Evolutionary conservation across 2,329 filamentous ascomycete species (phyloP).

Genomic region (Chalaropsis ovoidea): DNA sequence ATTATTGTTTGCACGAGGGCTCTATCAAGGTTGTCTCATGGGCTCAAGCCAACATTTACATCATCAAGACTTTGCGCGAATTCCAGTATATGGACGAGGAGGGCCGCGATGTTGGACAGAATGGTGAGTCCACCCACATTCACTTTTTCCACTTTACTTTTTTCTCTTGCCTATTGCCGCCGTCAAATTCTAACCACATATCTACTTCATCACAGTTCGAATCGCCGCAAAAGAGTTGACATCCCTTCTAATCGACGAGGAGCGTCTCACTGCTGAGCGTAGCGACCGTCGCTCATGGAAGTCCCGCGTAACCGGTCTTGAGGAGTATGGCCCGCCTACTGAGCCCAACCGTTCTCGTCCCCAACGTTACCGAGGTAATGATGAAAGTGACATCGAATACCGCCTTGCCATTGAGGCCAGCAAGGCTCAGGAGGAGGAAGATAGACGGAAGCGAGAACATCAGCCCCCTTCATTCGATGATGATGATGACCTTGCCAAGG

Average conservation of each 20-base stretch:
- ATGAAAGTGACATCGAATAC: slow-evolving; percentile 87
- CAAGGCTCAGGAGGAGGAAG: slow-evolving; percentile 89
- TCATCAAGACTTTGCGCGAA: slow-evolving; percentile 95
- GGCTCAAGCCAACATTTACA: slow-evolving; percentile 95
- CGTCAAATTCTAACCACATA: slow-evolving; percentile 22
- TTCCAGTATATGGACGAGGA: slow-evolving; percentile 97
- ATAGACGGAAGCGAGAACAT: slow-evolving; percentile 60
- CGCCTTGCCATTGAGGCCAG: slow-evolving; percentile 85
- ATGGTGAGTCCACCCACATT: slow-evolving; percentile 52
- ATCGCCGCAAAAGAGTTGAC: slow-evolving; percentile 95
- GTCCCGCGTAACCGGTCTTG: slow-evolving; percentile 84
- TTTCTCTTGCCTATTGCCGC: neutral
- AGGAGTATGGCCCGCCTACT: slow-evolving; percentile 56
- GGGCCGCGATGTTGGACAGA: slow-evolving; percentile 87
- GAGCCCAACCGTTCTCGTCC: slow-evolving; percentile 36
- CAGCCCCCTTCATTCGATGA: slow-evolving; percentile 44
- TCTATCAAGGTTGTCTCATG: slow-evolving; percentile 94
- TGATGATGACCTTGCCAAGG: slow-evolving; percentile 87
- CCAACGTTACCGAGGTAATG: slow-evolving; percentile 43
- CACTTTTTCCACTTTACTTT: neutral
- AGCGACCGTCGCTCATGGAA: slow-evolving; percentile 93
- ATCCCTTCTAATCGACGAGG: slow-evolving; percentile 82
- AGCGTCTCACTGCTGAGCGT: slow-evolving; percentile 78
- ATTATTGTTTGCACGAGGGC: slow-evolving; percentile 95
- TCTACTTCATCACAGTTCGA: slow-evolving; percentile 55